Conservation (phyloP, 345 rosid species). For the Lumnitzera racemosa region DNA sequence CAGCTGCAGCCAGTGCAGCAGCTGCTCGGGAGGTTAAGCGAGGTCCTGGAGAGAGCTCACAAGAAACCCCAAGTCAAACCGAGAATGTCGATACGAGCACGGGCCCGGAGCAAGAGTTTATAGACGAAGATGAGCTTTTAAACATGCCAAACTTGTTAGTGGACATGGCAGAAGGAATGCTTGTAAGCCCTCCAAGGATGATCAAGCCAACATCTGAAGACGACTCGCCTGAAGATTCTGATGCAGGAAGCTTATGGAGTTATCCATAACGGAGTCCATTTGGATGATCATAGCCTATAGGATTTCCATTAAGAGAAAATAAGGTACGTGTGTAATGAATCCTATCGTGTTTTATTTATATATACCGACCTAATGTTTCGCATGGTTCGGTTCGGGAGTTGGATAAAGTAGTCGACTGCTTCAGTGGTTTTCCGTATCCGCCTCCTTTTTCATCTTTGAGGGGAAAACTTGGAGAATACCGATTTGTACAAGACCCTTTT, state of each 20-base stretch:
- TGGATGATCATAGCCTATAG: no score
- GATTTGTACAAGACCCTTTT: no score
- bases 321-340: no score
- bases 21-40: conserved; percentile 29
- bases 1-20: conserved; percentile 60
- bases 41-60: conserved; percentile 13
- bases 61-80: not conserved
- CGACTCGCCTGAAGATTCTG: conserved; percentile 50
- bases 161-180: conserved; percentile 90
- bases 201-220: conserved; percentile 23
- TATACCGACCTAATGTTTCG: no score
- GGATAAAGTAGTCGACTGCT: no score
- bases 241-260: conserved; percentile 65
- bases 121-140: conserved; percentile 68
- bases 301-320: no score
- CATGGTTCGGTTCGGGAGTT: no score
- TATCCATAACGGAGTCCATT: conserved; percentile 10
- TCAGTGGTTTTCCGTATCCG: no score
- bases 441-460: no score
- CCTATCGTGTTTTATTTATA: no score
- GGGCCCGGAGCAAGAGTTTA: conserved; percentile 19
- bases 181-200: conserved; percentile 70
- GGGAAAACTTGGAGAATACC: no score
- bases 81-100: not conserved
- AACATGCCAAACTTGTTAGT: conserved; percentile 71